Percentiles rank a stretch among this genome's conserved stretches.
phyloP scores from a whole-genome alignment of 345 rosid species.

The Gossypium bickii region DNA sequence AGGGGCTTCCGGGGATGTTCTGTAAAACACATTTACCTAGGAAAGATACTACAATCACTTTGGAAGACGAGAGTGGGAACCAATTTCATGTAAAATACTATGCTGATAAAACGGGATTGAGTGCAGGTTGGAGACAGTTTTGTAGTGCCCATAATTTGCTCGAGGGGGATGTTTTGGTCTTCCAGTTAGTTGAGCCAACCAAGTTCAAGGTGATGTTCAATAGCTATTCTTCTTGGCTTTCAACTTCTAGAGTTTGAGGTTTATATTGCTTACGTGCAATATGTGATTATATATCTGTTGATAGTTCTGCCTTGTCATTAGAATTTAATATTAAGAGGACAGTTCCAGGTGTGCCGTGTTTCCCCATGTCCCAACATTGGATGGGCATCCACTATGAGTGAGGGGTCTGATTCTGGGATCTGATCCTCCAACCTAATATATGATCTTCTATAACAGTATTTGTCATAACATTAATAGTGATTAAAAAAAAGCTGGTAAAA shows the following conservation, averaged over 20 bases:
- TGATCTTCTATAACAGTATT: neutral
- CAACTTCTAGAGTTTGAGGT: neutral
- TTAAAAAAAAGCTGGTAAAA: neutral
- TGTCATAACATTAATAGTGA: neutral
- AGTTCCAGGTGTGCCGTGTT: neutral
- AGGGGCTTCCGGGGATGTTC: constrained; percentile 85
- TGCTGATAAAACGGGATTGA: constrained; percentile 67
- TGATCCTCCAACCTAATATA: neutral
- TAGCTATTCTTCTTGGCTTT: neutral
- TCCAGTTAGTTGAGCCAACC: constrained; percentile 56
- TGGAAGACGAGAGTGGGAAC: constrained; percentile 60
- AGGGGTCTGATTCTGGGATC: neutral
- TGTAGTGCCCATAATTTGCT: constrained; percentile 57
- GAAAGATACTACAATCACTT: constrained; percentile 40
- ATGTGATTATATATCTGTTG: neutral
- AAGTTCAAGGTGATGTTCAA: constrained; percentile 55
- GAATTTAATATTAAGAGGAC: neutral
- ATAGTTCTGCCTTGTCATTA: neutral
- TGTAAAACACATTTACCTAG: constrained; percentile 51
- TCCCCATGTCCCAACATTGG: neutral
- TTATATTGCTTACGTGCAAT: neutral
- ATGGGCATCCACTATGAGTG: neutral
- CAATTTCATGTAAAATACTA: constrained; percentile 36
- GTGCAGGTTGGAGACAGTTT: constrained; percentile 94
- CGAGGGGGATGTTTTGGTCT: constrained; percentile 78